These are phyloP conservation scores for Spatholobus suberectus DNA, from an alignment of 306 rosid genomes.

Conservation along the genomic window DNA sequence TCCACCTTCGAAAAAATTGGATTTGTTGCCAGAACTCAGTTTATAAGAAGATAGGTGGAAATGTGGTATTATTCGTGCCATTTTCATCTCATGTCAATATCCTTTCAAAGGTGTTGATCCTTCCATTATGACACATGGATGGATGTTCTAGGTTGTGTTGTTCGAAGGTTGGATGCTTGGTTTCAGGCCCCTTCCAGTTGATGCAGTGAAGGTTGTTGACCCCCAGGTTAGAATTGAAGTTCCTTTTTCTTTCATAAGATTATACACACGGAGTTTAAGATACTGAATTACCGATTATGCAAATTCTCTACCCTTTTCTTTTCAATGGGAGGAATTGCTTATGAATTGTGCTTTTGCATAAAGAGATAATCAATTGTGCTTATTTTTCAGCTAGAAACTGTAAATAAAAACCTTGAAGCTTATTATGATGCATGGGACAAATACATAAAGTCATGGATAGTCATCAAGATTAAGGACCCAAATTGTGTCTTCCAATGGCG, in stretches of 20 bases:
- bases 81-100: neutral
- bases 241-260: neutral
- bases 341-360: slow-evolving; percentile 2
- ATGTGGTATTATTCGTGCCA: neutral
- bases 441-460: slow-evolving; percentile 82
- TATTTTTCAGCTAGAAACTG: slow-evolving; percentile 67
- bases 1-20: neutral
- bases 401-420: slow-evolving; percentile 79
- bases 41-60: neutral
- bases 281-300: neutral
- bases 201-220: slow-evolving; percentile 72
- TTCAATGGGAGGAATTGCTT: slow-evolving; percentile 2
- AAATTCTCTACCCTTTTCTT: slow-evolving; percentile 14
- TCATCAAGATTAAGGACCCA: slow-evolving; percentile 87
- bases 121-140: slow-evolving; percentile 26
- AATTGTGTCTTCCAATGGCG: slow-evolving; percentile 90
- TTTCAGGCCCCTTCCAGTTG: slow-evolving; percentile 78
- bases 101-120: slow-evolving; percentile 17
- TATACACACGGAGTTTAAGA: neutral
- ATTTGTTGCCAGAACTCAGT: neutral
- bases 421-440: slow-evolving; percentile 95
- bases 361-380: slow-evolving; percentile 12
- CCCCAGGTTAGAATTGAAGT: slow-evolving; percentile 71
- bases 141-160: slow-evolving; percentile 71
- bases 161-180: slow-evolving; percentile 99